A percentile compares a stretch with the other conserved stretches of the same genome.
phyloP scores from a whole-genome alignment of 2,329 filamentous ascomycete genomes.

The Dothideomycetes sp. region DNA sequence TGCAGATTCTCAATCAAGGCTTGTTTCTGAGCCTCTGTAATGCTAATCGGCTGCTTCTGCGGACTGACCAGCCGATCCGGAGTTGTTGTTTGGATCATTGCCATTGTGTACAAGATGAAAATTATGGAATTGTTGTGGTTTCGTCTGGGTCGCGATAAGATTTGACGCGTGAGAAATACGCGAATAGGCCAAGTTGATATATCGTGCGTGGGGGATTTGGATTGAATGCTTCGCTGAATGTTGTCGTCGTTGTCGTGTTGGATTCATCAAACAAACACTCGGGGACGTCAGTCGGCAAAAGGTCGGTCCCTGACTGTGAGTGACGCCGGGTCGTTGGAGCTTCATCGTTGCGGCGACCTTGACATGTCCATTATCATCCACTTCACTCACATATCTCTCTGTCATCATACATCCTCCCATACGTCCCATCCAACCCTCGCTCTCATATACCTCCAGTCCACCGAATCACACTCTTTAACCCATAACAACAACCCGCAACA shows the following conservation, averaged over 20 bases:
- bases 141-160: neutral
- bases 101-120: neutral
- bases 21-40: conserved; percentile 58
- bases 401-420: too few relatives aligned
- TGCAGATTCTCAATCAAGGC: conserved; percentile 81
- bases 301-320: too few relatives aligned
- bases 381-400: too few relatives aligned
- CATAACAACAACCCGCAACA: conserved; percentile 2
- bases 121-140: neutral
- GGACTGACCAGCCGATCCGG: neutral
- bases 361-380: too few relatives aligned
- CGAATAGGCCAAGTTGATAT: neutral
- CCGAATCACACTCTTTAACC: too few relatives aligned
- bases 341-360: too few relatives aligned
- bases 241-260: neutral
- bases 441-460: too few relatives aligned
- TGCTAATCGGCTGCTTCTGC: conserved; percentile 5
- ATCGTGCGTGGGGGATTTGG: neutral
- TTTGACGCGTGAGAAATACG: neutral
- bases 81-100: neutral
- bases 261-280: neutral
- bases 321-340: too few relatives aligned
- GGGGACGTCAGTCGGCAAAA: neutral
- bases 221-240: neutral
- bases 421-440: too few relatives aligned